Percentiles rank a stretch among this genome's conserved stretches.
Evolutionary conservation across 1,139 yeast species (phyloP).

Genomic region (Nakaseomyces bracarensis): DNA sequence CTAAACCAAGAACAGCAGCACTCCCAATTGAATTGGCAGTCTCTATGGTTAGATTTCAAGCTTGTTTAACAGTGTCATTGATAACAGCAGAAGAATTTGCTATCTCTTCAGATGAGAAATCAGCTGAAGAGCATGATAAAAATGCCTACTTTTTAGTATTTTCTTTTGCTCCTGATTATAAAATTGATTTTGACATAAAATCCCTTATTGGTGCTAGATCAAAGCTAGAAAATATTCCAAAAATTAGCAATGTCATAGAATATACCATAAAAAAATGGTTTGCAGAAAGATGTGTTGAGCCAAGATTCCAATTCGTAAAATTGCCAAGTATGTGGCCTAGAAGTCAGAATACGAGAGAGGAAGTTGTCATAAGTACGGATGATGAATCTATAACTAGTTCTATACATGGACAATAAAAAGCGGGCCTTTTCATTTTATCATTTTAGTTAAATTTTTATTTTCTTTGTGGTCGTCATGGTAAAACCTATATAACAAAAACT

Average conservation of each 20-base stretch:
- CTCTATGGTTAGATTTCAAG: constrained; percentile 87
- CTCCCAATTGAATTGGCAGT: constrained; percentile 78
- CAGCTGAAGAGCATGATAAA: constrained; percentile 19
- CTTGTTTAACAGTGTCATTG: constrained; percentile 72
- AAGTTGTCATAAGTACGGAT: constrained; percentile 15
- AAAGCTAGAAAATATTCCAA: constrained; percentile 86
- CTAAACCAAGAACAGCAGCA: constrained; percentile 76
- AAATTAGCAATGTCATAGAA: constrained; percentile 77
- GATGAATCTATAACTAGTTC: constrained; percentile 4
- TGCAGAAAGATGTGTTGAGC: constrained; percentile 86
- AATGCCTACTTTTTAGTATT: constrained; percentile 57
- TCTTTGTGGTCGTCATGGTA: background rate
- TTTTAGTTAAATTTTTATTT: background rate
- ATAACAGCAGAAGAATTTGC: constrained; percentile 38
- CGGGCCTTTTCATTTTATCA: background rate
- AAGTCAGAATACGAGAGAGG: constrained; percentile 57
- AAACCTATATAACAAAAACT: background rate
- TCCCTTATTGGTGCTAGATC: constrained; percentile 90
- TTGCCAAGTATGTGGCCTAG: constrained; percentile 91
- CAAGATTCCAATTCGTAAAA: constrained; percentile 75
- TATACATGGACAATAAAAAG: background rate
- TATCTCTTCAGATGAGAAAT: constrained; percentile 39
- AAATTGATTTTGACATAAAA: constrained; percentile 76
- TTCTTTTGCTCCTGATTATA: constrained; percentile 84
- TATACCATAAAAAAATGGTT: constrained; percentile 81